Evolutionary conservation across 371 early-diverging fungal genomes (phyloP), one percentile per base, ranked within the genome.

Genomic region (Mortierella sp.): DNA sequence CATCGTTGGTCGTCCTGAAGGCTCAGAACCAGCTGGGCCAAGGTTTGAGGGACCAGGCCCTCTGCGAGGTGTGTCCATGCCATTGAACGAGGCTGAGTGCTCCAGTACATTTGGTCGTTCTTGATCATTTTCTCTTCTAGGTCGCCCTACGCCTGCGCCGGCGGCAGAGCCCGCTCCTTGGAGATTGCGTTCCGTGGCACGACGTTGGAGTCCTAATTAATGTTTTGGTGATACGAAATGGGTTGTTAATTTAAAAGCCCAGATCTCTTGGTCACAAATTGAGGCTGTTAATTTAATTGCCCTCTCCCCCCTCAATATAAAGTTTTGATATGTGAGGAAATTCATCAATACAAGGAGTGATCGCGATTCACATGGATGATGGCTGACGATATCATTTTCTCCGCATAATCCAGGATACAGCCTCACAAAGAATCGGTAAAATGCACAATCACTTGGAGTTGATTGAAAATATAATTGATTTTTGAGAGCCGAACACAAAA

Each of bases 11-110:
- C 66, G 63, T 26, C 43, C 20, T 5, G 28, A 26, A 54, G 78
- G 63, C 68, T 78, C 78, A 73, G 78, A 73, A 57, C 78, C 78
- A 70, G 78, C 78, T 78, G 78, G 78, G 66, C 78, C 78, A 70
- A 77, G 73, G 61, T 45, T 47, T 22, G 76, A 67, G 0, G 71
- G 67, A 14, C 72, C 69, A 4, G 80, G 63, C n/a, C 66, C 72
- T 37, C 55, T 47, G 22, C 81, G 60, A 35, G 51, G 47, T n/a
- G 61, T 28, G 16, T 72, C 78, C 35, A 62, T 49, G 32, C 75
- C 75, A 32, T 47, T 75, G 26, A 71, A 80, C 5, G 81, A 75
- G 0, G 72, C 69, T 1, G 81, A 32, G 55, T 80, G 73, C 47
- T 80, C 81, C 52, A 80, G 35, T 62, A 55, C 62, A 18, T 45